Evolutionary conservation across 306 rosid species (phyloP).

Genomic region (Rosa rugosa): DNA sequence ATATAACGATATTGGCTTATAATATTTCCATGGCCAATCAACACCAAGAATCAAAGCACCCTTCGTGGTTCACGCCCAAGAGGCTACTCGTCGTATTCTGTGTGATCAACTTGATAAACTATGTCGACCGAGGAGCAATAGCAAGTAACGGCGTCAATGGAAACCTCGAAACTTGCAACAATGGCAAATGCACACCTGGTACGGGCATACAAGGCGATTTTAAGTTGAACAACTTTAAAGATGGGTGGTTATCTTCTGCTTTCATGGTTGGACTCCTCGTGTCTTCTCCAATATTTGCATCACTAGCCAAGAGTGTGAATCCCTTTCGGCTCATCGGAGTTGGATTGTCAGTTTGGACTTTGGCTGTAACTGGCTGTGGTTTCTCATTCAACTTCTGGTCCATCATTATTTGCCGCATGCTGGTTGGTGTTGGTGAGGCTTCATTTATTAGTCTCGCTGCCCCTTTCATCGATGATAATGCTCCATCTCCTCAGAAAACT

Average conservation of each 20-base stretch:
- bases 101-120: conserved; percentile 73
- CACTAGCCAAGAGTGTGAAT: conserved; percentile 72
- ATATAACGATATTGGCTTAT: too few relatives aligned
- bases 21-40: neutral
- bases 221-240: conserved; percentile 81
- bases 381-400: conserved; percentile 73
- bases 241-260: conserved; percentile 85
- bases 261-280: conserved; percentile 94
- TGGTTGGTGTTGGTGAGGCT: conserved; percentile 93
- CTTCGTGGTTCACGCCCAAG: conserved; percentile 86
- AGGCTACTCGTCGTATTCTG: conserved; percentile 78
- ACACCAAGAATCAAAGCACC: neutral
- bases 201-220: conserved; percentile 93
- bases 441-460: conserved; percentile 93
- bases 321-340: conserved; percentile 86
- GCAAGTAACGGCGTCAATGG: conserved; percentile 98
- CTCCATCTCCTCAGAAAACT: conserved; percentile 74
- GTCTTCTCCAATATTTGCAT: conserved; percentile 89
- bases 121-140: conserved; percentile 85
- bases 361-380: conserved; percentile 61
- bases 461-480: conserved; percentile 86
- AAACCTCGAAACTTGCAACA: conserved; percentile 55
- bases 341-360: conserved; percentile 80
- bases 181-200: conserved; percentile 64
- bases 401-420: conserved; percentile 71